Conservation (phyloP, 2,329 filamentous ascomycete genomes). For the Ascocoryne sarcoides region DNA sequence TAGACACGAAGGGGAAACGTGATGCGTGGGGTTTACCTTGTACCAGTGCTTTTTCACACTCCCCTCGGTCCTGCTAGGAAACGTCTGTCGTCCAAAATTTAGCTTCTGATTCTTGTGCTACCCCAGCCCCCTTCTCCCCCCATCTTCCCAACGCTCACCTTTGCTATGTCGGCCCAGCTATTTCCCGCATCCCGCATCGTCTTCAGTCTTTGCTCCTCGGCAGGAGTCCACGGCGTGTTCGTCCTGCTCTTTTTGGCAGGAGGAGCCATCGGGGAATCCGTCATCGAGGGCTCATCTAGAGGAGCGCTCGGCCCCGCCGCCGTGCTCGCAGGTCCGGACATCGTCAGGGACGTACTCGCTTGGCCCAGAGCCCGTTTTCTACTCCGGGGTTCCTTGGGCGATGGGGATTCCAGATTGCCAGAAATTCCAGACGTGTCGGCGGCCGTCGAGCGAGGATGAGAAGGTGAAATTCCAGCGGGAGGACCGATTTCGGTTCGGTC, state of each 20-base stretch:
- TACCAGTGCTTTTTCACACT: slow-evolving; percentile 99
- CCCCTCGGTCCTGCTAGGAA: slow-evolving; percentile 86
- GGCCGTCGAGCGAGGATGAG: slow-evolving; percentile 14
- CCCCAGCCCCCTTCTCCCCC: slow-evolving; percentile 6
- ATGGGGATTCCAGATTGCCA: slow-evolving; percentile 15
- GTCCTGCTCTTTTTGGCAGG: slow-evolving; percentile 86
- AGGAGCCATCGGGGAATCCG: slow-evolving; percentile 32
- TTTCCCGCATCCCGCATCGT: slow-evolving; percentile 87
- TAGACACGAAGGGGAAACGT: background rate
- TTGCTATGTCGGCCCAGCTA: slow-evolving; percentile 97
- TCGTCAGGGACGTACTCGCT: slow-evolving; percentile 12
- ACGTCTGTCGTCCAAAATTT: slow-evolving; percentile 57
- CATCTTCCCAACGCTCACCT: slow-evolving; percentile 46
- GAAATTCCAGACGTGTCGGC: slow-evolving; percentile 12
- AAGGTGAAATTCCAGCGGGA: slow-evolving; percentile 15
- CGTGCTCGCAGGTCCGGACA: slow-evolving; percentile 18
- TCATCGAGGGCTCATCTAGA: slow-evolving; percentile 20
- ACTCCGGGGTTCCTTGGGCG: slow-evolving; percentile 24
- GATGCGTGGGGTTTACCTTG: too few species aligned
- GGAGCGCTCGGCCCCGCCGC: slow-evolving; percentile 6
- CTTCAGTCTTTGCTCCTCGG: slow-evolving; percentile 87
- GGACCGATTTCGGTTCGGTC: slow-evolving; percentile 20
- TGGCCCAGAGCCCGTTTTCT: slow-evolving; percentile 17
- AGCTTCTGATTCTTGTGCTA: slow-evolving; percentile 18
- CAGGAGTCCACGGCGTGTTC: slow-evolving; percentile 97